Evolutionary conservation across 31 red algal genomes (phyloP), one percentile per base, ranked within the genome.

Genomic region (Odonthalia washingtoniensis): DNA sequence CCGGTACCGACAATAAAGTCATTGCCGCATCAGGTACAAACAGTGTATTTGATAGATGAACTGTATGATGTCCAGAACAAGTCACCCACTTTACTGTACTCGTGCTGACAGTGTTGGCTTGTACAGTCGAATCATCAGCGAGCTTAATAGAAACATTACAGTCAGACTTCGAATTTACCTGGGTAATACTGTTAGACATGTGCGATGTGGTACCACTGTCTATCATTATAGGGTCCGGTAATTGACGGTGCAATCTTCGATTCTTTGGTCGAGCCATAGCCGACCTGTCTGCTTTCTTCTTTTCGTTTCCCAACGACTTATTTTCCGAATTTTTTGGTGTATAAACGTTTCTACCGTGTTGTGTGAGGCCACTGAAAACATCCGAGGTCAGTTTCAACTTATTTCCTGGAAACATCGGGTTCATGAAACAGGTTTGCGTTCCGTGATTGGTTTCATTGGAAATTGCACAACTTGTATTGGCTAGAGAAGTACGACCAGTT

Each of bases 51-150:
- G 24, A 52, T 4, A 76, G 41, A 76, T 46, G 73, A 1, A 76
- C 73, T 46, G n/a, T 40, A 30, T 70, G 76, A 36, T 38, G 64
- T 30, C 32, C 18, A 35, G 41, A 38, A 41, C 65, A 30, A 3
- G 45, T 44, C 0, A 28, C 39, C 84, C 84, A 87, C 16, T 36
- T 26, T 0, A 78, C 70, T 4, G 21, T 65, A 46, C 36, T 21
- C 24, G 34, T 77, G 30, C 52, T 60, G 76, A 65, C 30, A 60
- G 42, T 14, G 21, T 43, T 68, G n/a, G 84, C 73, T 24, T 27
- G 45, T 34, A 87, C 44, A 3, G 52, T 39, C 3, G 84, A 77
- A 37, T 87, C 57, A 43, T 87, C 73, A 4, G 46, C 38, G n/a
- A 87, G 60, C 34, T 41, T 27, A 35, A 78, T 77, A 28, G 70